Base-by-base conservation (phyloP, 805 yeast genomes). In the Metschnikowia shivogae region DNA sequence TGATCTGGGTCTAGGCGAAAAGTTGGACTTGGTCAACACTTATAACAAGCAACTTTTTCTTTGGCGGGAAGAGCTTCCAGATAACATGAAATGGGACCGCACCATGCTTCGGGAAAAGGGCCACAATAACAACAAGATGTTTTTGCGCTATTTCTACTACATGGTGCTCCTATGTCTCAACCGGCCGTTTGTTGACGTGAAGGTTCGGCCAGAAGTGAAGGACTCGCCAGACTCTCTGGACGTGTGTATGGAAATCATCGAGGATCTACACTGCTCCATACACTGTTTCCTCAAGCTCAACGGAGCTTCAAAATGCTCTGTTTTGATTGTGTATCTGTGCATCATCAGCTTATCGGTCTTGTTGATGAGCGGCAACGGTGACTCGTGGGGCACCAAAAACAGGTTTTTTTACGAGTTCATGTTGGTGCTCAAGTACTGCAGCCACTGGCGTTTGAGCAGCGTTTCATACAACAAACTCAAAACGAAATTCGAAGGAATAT, bases 111-210 rank as follows among this genome's bases (percentile, higher is more conserved):
- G 27, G 5, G 36, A 12, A 6, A 28, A 26, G 2, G 50, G 52
- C 27, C 47, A 50, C 33, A 48, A 50, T 30, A 42, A 47, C 32
- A 43, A 51, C 14, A 37, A 38, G 14, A 48, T 45, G 50, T 45
- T 48, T 36, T 28, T 40, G 32, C 49, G 54, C n/a, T 50, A 48
- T 39, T 48, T 45, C 28, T 50, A 40, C 42, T 50, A 48, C 41
- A 43, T 48, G 26, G 42, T 50, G 13, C 38, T 50, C 9, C 31
- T 48, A 10, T 48, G 52, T 30, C 36, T 50, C 27, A 50, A 50
- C 34, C 45, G 54, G 20, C 52, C 52, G 6, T 50, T 50, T 22
- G 42, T 48, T 10, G 50, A 36, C n/a, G 40, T 44, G 7, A 24
- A 40, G 12, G n/a, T 27, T 7, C 31, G 26, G 4, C 20, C 12